Evolutionary conservation across 164 flowering plant species (phyloP).

Genomic region (Vitis vinifera): ASM3070453v1 NC_081806.1:10570501-10571000

Average conservation of each 20-base stretch:
- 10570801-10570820: conserved; percentile 63
- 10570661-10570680: conserved; percentile 60
- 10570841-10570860: conserved; percentile 55
- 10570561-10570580: background rate
- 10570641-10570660: conserved; percentile 47
- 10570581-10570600: background rate
- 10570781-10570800: conserved; percentile 49
- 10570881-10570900: conserved; percentile 42
- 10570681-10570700: background rate
- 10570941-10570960: too few species aligned
- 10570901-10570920: background rate
- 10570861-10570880: conserved; percentile 20
- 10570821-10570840: conserved; percentile 62
- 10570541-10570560: background rate
- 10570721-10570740: background rate
- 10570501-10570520: conserved; percentile 35
- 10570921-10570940: background rate
- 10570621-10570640: conserved; percentile 84
- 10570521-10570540: background rate
- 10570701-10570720: background rate
- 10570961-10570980: too few species aligned
- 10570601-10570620: conserved; percentile 67
- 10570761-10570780: conserved; percentile 30
- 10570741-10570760: background rate
- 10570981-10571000: too few species aligned